Evolutionary conservation across 257 asterid species (phyloP), one percentile per base, ranked within the genome.

Genomic region (Thymus mandschuricus): DNA sequence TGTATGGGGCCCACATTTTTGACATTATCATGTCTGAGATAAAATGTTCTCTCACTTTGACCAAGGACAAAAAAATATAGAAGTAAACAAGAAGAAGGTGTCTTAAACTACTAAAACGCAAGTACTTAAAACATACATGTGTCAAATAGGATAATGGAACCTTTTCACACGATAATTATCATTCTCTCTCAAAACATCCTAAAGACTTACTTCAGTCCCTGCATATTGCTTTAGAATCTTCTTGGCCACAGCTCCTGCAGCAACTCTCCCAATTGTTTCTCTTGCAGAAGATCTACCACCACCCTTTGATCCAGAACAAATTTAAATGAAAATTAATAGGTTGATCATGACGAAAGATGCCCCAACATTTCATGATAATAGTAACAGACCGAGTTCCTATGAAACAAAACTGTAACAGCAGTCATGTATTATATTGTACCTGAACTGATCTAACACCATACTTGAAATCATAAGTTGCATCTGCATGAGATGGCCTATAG

Each of bases 211-310:
- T 87, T 95, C 97, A 51, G 91, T 83, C 73, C 92, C 96, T 9
- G 94, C 83, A 73, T 82, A 82, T 71, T 72, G 86, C 80, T 86
- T 87, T 61, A 95, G 82, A 80, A 95, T 90, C 80, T 95, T 92
- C 92, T 92, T 92, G 48, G 99, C 99, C 46, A 95, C 86, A 71
- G 97, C 99, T 87, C 99, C 99, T 45, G 98, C 96, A 34, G 94
- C 96, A 86, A 95, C 99, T 79, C 99, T 92, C 50, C 97, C 99
- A 30, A 95, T 90, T 67, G 99, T 95, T 87, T 95, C 99, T 82
- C 99, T 85, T 57, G 99, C 99, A 54, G 99, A 95, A 72, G 99
- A 92, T 78, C 99, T 88, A 72, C 99, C 98, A 55, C 99, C 99
- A 29, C 99, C 99, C 98, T 95, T 83, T 61, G 66, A 72, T 79